Evolutionary conservation across 1,139 yeast species (phyloP).

Genomic region (Kodamaea anthophila): DNA sequence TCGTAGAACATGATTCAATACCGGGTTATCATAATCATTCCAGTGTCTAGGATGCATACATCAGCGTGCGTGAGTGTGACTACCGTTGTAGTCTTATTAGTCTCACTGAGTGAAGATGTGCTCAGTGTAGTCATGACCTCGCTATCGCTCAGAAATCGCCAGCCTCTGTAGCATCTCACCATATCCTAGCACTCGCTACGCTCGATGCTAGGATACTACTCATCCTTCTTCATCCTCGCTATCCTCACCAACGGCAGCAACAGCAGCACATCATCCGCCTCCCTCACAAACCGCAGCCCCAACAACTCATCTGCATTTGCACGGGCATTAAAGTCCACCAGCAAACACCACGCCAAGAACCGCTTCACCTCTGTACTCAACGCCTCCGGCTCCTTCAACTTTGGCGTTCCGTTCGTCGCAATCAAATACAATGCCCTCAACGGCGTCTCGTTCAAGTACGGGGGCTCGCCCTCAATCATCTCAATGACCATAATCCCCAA

Average conservation of each 20-base stretch:
- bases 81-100: too few relatives aligned
- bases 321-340: constrained; percentile 79
- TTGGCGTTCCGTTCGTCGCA: constrained; percentile 95
- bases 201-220: too few relatives aligned
- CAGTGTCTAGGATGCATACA: too few relatives aligned
- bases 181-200: too few relatives aligned
- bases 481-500: constrained; percentile 96
- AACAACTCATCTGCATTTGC: constrained; percentile 76
- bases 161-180: too few relatives aligned
- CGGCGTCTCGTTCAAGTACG: constrained; percentile 92
- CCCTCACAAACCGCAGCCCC: constrained; percentile 61
- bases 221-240: constrained; percentile 83
- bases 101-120: too few relatives aligned
- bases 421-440: constrained; percentile 84
- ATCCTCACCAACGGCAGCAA: constrained; percentile 85
- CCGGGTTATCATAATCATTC: too few relatives aligned
- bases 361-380: constrained; percentile 59
- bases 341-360: constrained; percentile 74
- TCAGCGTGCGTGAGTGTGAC: too few relatives aligned
- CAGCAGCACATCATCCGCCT: constrained; percentile 67
- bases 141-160: too few relatives aligned
- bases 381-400: constrained; percentile 81
- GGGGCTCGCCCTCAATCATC: constrained; percentile 99
- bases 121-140: too few relatives aligned
- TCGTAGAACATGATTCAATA: too few relatives aligned